Base-by-base conservation (phyloP, 306 rosid genomes). In the Quercus berberidifolia region DNA sequence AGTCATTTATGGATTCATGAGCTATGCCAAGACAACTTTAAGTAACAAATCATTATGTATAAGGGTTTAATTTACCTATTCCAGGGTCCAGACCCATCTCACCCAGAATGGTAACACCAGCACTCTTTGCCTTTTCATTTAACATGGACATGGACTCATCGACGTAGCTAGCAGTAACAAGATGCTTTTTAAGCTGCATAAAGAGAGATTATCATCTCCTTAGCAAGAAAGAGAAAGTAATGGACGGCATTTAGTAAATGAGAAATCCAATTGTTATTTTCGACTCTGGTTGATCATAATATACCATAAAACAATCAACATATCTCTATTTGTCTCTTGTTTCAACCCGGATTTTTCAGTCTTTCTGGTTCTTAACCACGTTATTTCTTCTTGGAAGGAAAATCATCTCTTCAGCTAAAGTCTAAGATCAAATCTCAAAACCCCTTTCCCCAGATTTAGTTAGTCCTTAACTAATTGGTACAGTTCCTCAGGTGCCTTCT, bases 51-150 rank as follows among this genome's bases (percentile, higher is more conserved):
- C 14, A 74, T 69, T 51, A 3, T 69, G 55, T 71, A 68, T 70
- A 73, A 83, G 31, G 70, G 59, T 60, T 73, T 73, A 52, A 74
- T 84, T 83, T 89, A 93, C 99, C 99, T 84, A 95, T 89, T 74
- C 99, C 99, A 72, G 98, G 99, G 87, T 95, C 98, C 88, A 95
- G 91, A 63, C 99, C 99, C 97, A 95, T 87, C 86, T 95, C 99
- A 12, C 99, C 97, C 55, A 95, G 96, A 84, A 95, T 91, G 28
- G 98, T 93, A 73, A 95, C 85, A 57, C 97, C 96, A 58, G 92
- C 96, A 54, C 68, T 90, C 88, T 85, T 91, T 69, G 98, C 99
- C 78, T 78, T 87, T 82, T 88, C 94, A 84, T 90, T 83, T 79
- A 95, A 90, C 81, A 35, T 74, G 62, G 92, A 83, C 87, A 95